Evolutionary conservation across 2,329 filamentous ascomycete species (phyloP).

Genomic region (Polychaeton citri): DNA sequence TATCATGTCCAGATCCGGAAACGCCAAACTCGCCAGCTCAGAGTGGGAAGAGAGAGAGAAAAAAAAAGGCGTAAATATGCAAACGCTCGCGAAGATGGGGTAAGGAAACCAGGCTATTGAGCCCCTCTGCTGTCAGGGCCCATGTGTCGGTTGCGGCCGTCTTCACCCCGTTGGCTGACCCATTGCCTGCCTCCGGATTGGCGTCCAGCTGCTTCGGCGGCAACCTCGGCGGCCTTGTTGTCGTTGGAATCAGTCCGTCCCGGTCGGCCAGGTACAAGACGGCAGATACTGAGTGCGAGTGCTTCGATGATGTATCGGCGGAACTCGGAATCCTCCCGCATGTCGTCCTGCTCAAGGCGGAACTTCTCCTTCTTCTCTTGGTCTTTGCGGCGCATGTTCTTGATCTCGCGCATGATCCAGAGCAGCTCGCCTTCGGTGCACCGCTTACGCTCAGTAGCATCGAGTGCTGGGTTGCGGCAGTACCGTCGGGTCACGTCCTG

Average conservation of each 20-base stretch:
- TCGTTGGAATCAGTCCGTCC: constrained; percentile 29
- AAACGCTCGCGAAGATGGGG: too few relatives aligned
- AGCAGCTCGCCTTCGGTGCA: constrained; percentile 83
- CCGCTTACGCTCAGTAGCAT: constrained; percentile 60
- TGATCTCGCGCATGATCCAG: constrained; percentile 86
- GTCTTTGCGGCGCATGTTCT: constrained; percentile 67
- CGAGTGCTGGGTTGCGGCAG: constrained; percentile 54
- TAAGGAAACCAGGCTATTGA: too few relatives aligned
- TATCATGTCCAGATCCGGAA: constrained; percentile 1
- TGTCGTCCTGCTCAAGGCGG: constrained; percentile 67
- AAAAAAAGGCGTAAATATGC: too few relatives aligned
- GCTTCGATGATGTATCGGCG: constrained; percentile 60
- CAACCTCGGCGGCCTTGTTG: constrained; percentile 33
- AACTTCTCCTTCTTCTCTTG: constrained; percentile 78
- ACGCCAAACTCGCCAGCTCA: neutral
- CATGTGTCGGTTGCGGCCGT: constrained; percentile 2
- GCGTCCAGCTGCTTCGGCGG: constrained; percentile 6
- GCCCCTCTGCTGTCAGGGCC: neutral
- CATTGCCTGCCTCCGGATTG: constrained; percentile 4
- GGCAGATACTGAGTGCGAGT: constrained; percentile 59
- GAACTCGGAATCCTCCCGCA: constrained; percentile 61
- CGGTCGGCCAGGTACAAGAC: constrained; percentile 40
- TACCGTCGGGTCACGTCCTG: constrained; percentile 56
- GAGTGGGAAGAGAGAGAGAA: neutral
- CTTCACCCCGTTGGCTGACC: constrained; percentile 4